These are phyloP conservation scores for Aciculosporium take DNA, from an alignment of 2,329 filamentous ascomycete genomes.

Conservation along the genomic window DNA sequence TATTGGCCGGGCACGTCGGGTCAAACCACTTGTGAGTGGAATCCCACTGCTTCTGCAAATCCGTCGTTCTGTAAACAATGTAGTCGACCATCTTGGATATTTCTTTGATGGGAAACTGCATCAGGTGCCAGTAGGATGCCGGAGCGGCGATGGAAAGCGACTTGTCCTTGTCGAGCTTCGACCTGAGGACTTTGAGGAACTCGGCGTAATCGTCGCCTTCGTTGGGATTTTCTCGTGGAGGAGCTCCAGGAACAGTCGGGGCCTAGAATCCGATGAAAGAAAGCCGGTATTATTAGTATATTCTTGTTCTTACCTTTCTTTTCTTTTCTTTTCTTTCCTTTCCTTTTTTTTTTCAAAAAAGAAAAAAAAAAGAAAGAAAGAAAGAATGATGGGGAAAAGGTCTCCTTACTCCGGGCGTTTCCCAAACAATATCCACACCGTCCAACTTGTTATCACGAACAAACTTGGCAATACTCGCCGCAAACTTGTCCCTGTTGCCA, in stretches of 20 bases:
- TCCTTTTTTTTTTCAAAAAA: too few relatives aligned
- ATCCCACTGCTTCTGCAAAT: constrained; percentile 20
- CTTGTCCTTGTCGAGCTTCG: constrained; percentile 9
- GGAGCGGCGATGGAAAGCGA: constrained; percentile 17
- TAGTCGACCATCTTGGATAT: constrained; percentile 17
- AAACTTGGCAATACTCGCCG: constrained; percentile 22
- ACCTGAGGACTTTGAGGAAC: background rate
- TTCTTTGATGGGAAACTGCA: constrained; percentile 14
- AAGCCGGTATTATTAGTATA: background rate
- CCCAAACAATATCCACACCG: constrained; percentile 28
- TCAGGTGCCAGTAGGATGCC: constrained; percentile 21
- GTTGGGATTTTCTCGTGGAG: background rate
- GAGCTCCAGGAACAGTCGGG: background rate
- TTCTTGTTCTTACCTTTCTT: background rate
- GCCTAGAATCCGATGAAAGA: background rate
- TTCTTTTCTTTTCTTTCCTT: too few relatives aligned
- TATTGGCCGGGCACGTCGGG: background rate
- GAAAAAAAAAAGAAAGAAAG: background rate
- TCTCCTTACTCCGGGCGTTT: constrained; percentile 17
- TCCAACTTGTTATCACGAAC: constrained; percentile 21
- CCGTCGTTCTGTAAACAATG: constrained; percentile 21
- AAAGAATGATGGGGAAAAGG: background rate
- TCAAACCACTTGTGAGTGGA: constrained; percentile 1
- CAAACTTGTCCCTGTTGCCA: constrained; percentile 20
- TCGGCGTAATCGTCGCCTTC: background rate